phyloP scores from a whole-genome alignment of 169 alveolate genomes.

The Blepharisma undulans region DNA sequence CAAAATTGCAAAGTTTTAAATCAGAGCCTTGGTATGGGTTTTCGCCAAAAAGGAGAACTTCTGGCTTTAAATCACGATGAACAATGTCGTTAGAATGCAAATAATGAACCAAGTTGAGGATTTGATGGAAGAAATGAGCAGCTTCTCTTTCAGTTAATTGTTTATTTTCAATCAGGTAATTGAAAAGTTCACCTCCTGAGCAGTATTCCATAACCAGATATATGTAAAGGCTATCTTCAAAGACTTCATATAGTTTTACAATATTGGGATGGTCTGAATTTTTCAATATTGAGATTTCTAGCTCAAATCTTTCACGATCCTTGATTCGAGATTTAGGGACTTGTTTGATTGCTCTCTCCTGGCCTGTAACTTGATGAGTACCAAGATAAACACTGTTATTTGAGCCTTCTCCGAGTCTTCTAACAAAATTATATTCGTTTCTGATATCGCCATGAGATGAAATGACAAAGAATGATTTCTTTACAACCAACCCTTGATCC shows the following conservation, averaged over 20 bases:
- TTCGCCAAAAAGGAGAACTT: background rate
- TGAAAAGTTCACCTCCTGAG: conserved; percentile 20
- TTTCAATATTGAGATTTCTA: background rate
- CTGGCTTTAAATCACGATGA: conserved; percentile 23
- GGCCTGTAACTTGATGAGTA: background rate
- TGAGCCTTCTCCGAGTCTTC: background rate
- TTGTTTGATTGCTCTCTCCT: conserved; percentile 19
- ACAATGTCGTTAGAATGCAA: conserved; percentile 5
- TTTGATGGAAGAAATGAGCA: background rate
- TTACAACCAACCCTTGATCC: background rate
- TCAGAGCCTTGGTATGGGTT: background rate
- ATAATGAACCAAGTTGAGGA: background rate
- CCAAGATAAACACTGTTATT: background rate
- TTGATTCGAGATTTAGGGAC: conserved; percentile 1
- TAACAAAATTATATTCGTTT: background rate
- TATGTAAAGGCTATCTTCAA: background rate
- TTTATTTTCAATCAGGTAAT: background rate
- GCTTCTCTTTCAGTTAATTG: background rate
- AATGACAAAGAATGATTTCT: background rate
- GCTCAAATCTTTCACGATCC: background rate
- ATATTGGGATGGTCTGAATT: conserved; percentile 30
- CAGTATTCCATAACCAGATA: conserved; percentile 2
- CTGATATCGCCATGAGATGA: conserved; percentile 13
- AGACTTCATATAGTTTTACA: conserved; percentile 15
- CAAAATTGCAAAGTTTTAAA: conserved; percentile 30